Base-by-base conservation (phyloP, 2,329 filamentous ascomycete genomes). In the Aspergillus intermedius region DNA sequence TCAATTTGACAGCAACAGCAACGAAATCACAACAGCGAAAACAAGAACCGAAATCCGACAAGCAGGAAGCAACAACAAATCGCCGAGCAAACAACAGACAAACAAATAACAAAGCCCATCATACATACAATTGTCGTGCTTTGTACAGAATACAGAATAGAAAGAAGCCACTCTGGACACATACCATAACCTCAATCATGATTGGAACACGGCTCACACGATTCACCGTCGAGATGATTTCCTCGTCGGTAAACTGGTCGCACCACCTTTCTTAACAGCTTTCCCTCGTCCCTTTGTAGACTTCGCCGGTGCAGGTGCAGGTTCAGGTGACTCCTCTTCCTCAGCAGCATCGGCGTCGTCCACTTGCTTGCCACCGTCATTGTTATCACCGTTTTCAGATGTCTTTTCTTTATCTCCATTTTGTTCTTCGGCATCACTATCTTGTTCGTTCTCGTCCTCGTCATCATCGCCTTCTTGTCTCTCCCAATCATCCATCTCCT, bases 401-500 rank as follows among this genome's bases (percentile, higher is more conserved):
- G 49, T 49, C 25, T 52, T 45, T 8, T 46, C 47, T 19, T 58
- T 23, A 1, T 50, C 52, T 7, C 59, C 49, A 1, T 55, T 53
- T 35, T 49, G 48, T 41, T 50, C 54, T 42, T 59, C 54, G 15
- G 55, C 59, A 12, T 56, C 55, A 5, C 39, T 19, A 12, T 4
- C 15, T 13, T 21, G 47, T 17, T 62, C 55, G 48, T 30, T 61
- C 44, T 51, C 53, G 51, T 48, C 52, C 6, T 42, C 49, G 22
- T 47, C 50, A 3, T 54, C 44, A 5, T 49, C 44, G 22, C 56
- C 52, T 17, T 61, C 49, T 13, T 60, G 54, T 50, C 67, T 52
- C 30, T 69, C 60, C 59, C 61, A 65, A 35, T 70, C 64, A 32
- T 67, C 62, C 61, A 74, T 70, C 46, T 74, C 70, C 37, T 63